Percentiles rank a stretch among this genome's conserved stretches.
These are phyloP conservation scores for Blastobotrys niveus DNA, from an alignment of 1,139 yeast genomes.

Conservation along the genomic window DNA sequence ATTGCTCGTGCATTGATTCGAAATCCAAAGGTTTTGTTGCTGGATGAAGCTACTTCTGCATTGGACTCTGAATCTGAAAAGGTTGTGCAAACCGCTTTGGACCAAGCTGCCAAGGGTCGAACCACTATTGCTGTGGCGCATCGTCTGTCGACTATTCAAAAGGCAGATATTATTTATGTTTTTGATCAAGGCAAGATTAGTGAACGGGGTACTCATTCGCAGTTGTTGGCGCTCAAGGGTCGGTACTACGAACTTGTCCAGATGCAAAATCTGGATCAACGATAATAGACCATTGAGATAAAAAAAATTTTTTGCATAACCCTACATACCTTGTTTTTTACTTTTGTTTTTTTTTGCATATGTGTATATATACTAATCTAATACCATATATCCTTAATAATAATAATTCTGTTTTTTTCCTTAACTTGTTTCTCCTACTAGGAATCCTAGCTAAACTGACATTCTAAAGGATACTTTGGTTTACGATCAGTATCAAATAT, in stretches of 20 bases:
- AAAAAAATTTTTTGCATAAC: background rate
- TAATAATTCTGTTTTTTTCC: slow-evolving; percentile 42
- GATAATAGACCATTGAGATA: slow-evolving; percentile 8
- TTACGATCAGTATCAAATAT: slow-evolving; percentile 54
- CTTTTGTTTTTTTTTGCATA: background rate
- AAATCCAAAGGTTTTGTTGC: slow-evolving; percentile 56
- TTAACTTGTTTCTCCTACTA: too few species aligned
- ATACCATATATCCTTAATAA: too few species aligned
- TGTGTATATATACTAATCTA: too few species aligned
- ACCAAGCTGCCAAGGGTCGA: slow-evolving; percentile 57
- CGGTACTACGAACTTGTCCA: slow-evolving; percentile 40
- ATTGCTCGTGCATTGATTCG: slow-evolving; percentile 72
- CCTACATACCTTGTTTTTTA: background rate
- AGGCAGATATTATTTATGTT: slow-evolving; percentile 88
- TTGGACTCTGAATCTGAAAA: slow-evolving; percentile 77
- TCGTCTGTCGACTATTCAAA: slow-evolving; percentile 81
- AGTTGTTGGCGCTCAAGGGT: slow-evolving; percentile 35
- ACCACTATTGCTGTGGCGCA: slow-evolving; percentile 91
- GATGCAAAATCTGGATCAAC: slow-evolving; percentile 33
- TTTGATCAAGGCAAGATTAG: slow-evolving; percentile 64
- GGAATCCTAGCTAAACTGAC: slow-evolving; percentile 18
- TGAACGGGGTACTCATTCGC: slow-evolving; percentile 56
- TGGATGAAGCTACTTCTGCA: slow-evolving; percentile 81
- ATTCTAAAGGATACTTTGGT: slow-evolving; percentile 32
- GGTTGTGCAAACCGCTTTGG: slow-evolving; percentile 60